Base-by-base conservation (phyloP, 192 early-diverging fungal species). In the Dissophora globulifera region DNA sequence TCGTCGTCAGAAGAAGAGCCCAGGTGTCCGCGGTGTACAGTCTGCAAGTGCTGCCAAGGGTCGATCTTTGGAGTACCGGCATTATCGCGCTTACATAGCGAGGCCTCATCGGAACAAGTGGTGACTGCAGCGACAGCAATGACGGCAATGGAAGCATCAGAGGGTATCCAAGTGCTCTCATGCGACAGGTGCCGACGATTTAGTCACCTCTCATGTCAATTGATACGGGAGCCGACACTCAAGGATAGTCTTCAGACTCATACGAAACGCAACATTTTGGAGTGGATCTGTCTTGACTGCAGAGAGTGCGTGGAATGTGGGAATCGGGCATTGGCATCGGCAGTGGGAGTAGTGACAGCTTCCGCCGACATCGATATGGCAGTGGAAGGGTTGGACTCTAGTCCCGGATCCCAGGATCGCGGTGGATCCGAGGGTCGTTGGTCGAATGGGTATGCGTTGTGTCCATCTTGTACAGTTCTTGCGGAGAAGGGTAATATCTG, bases 401-500 rank as follows among this genome's bases (percentile, higher is more conserved):
- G 4, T 6, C 16, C 15, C 1, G 43, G 38, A 27, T 13, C 20
- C 22, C 51, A 58, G 32, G 46, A 58, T 4, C 9, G n/a, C 13
- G 5, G 47, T 5, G 65, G 49, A 12, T 20, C 4, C 16, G 49
- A 69, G 0, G 75, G 38, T 10, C 26, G 65, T 33, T 90, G 85
- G 87, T 63, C 78, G 1, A 71, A 83, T 58, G 87, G 81, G 17
- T 86, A 60, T 31, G 43, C 62, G 5, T 48, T 90, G 17, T 90
- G 88, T 35, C 81, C 85, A 1, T 46, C 41, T 9, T 90, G 88
- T 48, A 81, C 87, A 1, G 40, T 50, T 47, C 75, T 86, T 29
- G 78, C 84, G 12, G 81, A 74, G 13, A 78, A 80, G 20, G 88
- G 80, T 0, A 81, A 83, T 9, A 74, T 88, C 30, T 90, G 88